Evolutionary conservation across 2,329 filamentous ascomycete species (phyloP).

Genomic region (Phialophora macrospora): DNA sequence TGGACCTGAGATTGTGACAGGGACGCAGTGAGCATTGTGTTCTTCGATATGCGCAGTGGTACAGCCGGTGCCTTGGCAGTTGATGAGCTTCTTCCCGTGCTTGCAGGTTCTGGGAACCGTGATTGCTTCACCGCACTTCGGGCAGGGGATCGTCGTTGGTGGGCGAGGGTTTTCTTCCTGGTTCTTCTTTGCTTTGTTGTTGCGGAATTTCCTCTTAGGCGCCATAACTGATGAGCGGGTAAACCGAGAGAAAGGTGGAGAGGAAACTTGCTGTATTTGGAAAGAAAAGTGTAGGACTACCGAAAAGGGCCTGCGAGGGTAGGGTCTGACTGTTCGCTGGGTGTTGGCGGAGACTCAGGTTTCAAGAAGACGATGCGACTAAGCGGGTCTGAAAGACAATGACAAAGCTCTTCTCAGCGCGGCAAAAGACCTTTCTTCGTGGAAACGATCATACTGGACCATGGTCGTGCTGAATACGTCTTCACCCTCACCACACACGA

Average conservation of each 20-base stretch:
- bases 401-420: background rate
- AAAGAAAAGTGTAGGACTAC: background rate
- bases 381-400: background rate
- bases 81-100: constrained; percentile 31
- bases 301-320: background rate
- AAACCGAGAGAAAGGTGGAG: background rate
- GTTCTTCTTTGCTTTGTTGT: constrained; percentile 9
- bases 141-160: constrained; percentile 20
- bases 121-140: constrained; percentile 18
- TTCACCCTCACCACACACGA: background rate
- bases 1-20: background rate
- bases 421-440: background rate
- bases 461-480: constrained; percentile 1
- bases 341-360: background rate
- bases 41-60: constrained; percentile 22
- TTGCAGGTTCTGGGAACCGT: constrained; percentile 24
- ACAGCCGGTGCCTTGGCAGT: constrained; percentile 27
- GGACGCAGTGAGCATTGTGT: constrained; percentile 16
- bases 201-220: constrained; percentile 14
- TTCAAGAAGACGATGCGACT: background rate
- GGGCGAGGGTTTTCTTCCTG: background rate
- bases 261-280: background rate
- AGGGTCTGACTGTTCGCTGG: background rate
- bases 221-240: background rate
- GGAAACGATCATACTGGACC: background rate